A percentile compares a stretch with the other conserved stretches of the same genome.
Conservation (phyloP, 208 protist species). For the Crithidia bombi region DNA sequence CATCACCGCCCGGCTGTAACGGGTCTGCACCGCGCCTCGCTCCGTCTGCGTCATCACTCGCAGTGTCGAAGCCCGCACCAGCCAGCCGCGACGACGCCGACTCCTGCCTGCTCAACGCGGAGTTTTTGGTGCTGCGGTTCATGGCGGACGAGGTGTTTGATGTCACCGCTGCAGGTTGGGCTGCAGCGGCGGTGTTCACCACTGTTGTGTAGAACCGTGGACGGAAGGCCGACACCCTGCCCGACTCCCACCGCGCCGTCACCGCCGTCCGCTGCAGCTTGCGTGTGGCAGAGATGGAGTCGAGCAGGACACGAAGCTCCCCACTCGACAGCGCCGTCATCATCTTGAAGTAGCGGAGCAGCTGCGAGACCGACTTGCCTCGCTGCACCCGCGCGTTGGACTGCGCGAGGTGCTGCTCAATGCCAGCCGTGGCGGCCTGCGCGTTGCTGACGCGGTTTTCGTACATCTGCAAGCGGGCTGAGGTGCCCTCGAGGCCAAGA, state of each 20-base stretch:
- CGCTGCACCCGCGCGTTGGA: slow-evolving; percentile 84
- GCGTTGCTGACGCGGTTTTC: slow-evolving; percentile 87
- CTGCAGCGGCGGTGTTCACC: slow-evolving; percentile 21
- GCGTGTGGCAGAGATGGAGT: slow-evolving; percentile 63
- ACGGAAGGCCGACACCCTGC: slow-evolving; percentile 59
- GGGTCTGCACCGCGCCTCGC: neutral
- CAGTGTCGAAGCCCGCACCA: neutral
- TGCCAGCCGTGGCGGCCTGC: slow-evolving; percentile 79
- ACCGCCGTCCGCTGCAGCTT: slow-evolving; percentile 59
- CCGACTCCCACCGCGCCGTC: slow-evolving; percentile 63
- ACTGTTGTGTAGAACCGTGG: slow-evolving; percentile 65
- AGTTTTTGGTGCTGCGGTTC: slow-evolving; percentile 2
- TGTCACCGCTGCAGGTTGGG: neutral
- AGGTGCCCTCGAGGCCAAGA: slow-evolving; percentile 81
- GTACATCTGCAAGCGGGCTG: slow-evolving; percentile 71
- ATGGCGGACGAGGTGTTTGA: slow-evolving; percentile 3
- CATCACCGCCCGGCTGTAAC: too few relatives aligned
- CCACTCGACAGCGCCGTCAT: slow-evolving; percentile 52
- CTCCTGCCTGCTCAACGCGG: neutral
- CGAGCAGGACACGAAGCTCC: slow-evolving; percentile 57
- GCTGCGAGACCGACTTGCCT: slow-evolving; percentile 67
- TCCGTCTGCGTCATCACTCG: neutral
- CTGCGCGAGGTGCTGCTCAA: slow-evolving; percentile 86
- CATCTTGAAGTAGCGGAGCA: slow-evolving; percentile 80
- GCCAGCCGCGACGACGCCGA: slow-evolving; percentile 12